These are phyloP conservation scores for Chrysanthemum lavandulifolium DNA, from an alignment of 129 eudicot genomes.

Conservation along the genomic window DNA sequence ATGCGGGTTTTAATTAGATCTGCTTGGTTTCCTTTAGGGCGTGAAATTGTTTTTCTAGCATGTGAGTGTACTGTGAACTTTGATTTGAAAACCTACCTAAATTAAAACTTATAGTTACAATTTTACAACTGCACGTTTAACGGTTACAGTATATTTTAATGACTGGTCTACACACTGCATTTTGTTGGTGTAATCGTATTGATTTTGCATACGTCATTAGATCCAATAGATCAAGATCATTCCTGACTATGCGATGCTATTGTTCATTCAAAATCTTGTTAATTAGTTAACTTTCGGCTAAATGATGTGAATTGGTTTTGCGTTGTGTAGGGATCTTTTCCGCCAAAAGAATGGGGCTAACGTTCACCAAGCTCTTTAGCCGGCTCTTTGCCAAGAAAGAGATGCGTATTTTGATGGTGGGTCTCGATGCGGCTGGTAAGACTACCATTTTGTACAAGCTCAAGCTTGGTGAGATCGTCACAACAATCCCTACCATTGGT, in stretches of 20 bases:
- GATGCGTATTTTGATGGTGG: conserved; percentile 68
- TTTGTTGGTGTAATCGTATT: conserved; percentile 17
- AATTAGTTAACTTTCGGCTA: background rate
- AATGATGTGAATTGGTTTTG: conserved; percentile 15
- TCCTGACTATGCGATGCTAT: conserved; percentile 1
- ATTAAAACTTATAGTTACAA: no score
- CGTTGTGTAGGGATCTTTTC: conserved; percentile 41
- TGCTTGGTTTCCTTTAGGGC: background rate
- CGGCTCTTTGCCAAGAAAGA: conserved; percentile 71
- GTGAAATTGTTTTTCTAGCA: conserved; percentile 9
- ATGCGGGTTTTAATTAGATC: conserved; percentile 23
- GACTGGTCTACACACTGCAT: conserved; percentile 5
- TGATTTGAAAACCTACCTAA: background rate
- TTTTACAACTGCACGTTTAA: background rate
- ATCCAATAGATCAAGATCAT: conserved; percentile 17
- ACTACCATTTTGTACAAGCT: conserved; percentile 71
- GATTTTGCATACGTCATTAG: conserved; percentile 12
- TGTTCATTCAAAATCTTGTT: background rate
- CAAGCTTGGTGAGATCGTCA: conserved; percentile 71
- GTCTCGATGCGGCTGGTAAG: conserved; percentile 79
- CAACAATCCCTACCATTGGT: conserved; percentile 68
- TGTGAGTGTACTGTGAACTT: conserved; percentile 4
- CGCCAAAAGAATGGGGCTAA: conserved; percentile 74
- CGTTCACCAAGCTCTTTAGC: conserved; percentile 85
- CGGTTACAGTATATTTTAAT: background rate